Percentiles rank a stretch among this genome's conserved stretches.
Evolutionary conservation across 345 rosid genomes (phyloP).

Genomic region (Linum trigynum): DNA sequence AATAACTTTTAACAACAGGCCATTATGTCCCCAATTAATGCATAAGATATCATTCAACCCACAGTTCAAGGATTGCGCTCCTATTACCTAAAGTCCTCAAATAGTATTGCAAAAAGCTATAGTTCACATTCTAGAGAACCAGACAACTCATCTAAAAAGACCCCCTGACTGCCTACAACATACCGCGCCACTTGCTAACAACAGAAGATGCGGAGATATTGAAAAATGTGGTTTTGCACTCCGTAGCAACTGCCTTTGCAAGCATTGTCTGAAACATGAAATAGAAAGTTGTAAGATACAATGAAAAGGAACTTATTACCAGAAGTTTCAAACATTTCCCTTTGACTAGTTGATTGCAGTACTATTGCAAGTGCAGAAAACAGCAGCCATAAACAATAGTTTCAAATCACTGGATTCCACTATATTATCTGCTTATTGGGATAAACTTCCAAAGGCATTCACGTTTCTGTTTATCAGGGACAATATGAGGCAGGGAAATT

Average conservation of each 20-base stretch:
- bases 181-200: slow-evolving; percentile 99
- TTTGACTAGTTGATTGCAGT: background rate
- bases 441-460: background rate
- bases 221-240: slow-evolving; percentile 96
- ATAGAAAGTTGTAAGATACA: slow-evolving; percentile 2
- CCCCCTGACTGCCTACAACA: slow-evolving; percentile 11
- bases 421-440: background rate
- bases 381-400: background rate
- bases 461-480: background rate
- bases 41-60: background rate
- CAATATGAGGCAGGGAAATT: background rate
- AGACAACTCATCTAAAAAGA: background rate
- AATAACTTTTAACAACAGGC: too few species aligned
- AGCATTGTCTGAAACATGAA: slow-evolving; percentile 76
- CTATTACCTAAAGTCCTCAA: background rate
- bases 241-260: slow-evolving; percentile 99
- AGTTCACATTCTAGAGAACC: background rate
- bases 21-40: too few species aligned
- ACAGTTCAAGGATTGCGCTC: background rate
- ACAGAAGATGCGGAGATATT: slow-evolving; percentile 96
- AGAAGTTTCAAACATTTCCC: background rate
- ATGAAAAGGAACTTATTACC: background rate
- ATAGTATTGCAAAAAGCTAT: background rate
- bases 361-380: background rate
- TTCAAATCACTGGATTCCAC: background rate